Evolutionary conservation across 495 filamentous ascomycete genomes (phyloP), one percentile per base, ranked within the genome.

Genomic region (Lasiosphaeria miniovina): DNA sequence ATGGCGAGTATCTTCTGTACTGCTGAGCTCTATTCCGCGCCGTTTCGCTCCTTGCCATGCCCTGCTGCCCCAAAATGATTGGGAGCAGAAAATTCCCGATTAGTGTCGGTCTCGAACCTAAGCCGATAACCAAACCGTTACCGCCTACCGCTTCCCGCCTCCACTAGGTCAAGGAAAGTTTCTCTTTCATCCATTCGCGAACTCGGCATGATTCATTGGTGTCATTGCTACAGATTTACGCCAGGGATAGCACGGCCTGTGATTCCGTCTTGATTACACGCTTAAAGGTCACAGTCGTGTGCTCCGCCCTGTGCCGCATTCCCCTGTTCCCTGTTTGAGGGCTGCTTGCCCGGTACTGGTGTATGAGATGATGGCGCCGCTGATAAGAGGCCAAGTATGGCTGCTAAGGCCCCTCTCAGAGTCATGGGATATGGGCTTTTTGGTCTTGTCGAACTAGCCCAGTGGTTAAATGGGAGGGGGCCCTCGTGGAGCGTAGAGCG

Each of bases 331-430:
- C 43, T 58, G 55, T 55, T 62, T 57, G 38, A 32, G 9, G 24
- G 6, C 45, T 56, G 35, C 36, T 58, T 60, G 49, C 62, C 62
- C 58, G 64, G 60, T 65, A 53, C 54, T 49, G 38, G 43, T n/a
- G 38, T 24, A 52, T 49, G 49, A 52, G 14, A 35, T 54, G 24
- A 40, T 50, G 36, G 43, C 24, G 48, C 50, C 52, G 49, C 38
- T 53, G 58, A 59, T 31, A 55, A 36, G 32, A 49, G 38, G 17
- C 33, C 51, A 32, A 36, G 8, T 49, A 53, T 24, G 24, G 24
- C 24, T 24, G 24, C 15, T 33, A 33, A 17, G 34, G 40, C 54
- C 36, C 53, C 15, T 49, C 32, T 43, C 51, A 40, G 54, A 52
- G 38, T 61, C 59, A 59, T 61, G 62, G 52, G 33, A 43, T 32